Percentiles rank a stretch among this genome's conserved stretches.
These are phyloP conservation scores for Blastomyces percursus DNA, from an alignment of 2,329 filamentous ascomycete species.

Conservation along the genomic window DNA sequence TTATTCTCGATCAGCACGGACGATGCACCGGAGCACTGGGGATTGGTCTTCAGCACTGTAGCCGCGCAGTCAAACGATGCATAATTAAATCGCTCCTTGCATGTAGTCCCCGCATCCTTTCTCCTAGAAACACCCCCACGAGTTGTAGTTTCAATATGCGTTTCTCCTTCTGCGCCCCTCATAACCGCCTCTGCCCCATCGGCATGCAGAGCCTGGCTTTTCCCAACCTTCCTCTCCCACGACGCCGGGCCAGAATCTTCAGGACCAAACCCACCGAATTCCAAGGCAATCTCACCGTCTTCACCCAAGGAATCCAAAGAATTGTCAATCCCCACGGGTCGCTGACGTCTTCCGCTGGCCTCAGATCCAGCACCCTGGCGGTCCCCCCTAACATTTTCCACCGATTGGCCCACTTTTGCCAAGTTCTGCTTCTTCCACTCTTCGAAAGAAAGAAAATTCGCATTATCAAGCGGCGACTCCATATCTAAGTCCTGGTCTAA, in stretches of 20 bases:
- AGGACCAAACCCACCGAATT: slow-evolving; percentile 53
- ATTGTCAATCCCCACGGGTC: slow-evolving; percentile 47
- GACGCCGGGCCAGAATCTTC: slow-evolving; percentile 31
- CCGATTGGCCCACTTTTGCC: slow-evolving; percentile 70
- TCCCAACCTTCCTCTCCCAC: slow-evolving; percentile 14
- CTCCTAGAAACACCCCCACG: slow-evolving; percentile 51
- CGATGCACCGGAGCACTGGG: slow-evolving; percentile 74
- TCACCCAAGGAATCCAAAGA: slow-evolving; percentile 73
- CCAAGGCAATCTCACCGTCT: slow-evolving; percentile 72
- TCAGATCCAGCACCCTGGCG: slow-evolving; percentile 38
- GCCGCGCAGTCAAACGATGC: slow-evolving; percentile 95
- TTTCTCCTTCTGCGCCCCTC: slow-evolving; percentile 10
- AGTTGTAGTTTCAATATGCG: slow-evolving; percentile 10
- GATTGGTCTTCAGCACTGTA: slow-evolving; percentile 81
- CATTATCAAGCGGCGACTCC: slow-evolving; percentile 58
- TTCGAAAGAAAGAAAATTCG: slow-evolving; percentile 89
- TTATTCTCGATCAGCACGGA: slow-evolving; percentile 92
- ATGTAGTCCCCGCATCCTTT: slow-evolving; percentile 92
- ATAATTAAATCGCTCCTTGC: slow-evolving; percentile 96
- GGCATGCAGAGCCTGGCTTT: slow-evolving; percentile 19
- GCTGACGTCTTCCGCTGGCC: slow-evolving; percentile 40
- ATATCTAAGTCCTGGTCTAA: slow-evolving; percentile 43
- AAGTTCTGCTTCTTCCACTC: slow-evolving; percentile 97
- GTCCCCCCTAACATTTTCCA: slow-evolving; percentile 51
- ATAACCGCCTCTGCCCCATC: slow-evolving; percentile 20